These are phyloP conservation scores for Fagopyrum homotropicum DNA, from an alignment of 148 eudicot genomes.

Conservation along the genomic window DNA sequence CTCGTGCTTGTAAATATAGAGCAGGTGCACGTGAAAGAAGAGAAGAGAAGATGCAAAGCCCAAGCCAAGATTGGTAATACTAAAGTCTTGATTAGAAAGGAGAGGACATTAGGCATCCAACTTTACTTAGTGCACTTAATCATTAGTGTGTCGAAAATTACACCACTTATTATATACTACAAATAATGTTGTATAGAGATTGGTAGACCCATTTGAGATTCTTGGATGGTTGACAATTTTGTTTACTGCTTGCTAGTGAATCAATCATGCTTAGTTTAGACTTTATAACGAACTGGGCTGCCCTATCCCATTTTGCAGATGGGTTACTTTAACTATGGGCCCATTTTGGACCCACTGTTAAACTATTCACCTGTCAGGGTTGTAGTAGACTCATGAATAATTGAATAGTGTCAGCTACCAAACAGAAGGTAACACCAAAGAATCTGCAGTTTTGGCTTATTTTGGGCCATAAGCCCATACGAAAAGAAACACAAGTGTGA, in stretches of 20 bases:
- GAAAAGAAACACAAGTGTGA: background rate
- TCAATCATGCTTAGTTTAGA: background rate
- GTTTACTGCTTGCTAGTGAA: background rate
- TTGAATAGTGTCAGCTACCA: background rate
- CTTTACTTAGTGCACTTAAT: slow-evolving; percentile 2
- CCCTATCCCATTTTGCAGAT: background rate
- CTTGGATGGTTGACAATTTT: slow-evolving; percentile 4
- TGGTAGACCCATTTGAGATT: background rate
- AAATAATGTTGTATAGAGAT: too few relatives aligned
- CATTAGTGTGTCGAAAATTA: slow-evolving; percentile 6
- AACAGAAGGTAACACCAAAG: background rate
- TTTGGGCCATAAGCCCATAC: background rate
- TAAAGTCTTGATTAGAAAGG: slow-evolving; percentile 5
- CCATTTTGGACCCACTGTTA: background rate
- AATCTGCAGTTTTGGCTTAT: background rate
- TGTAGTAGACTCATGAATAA: background rate
- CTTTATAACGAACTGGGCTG: background rate
- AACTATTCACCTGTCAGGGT: too few relatives aligned
- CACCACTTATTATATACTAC: background rate
- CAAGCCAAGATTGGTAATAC: background rate
- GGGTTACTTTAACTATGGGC: background rate
- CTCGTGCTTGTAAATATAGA: background rate
- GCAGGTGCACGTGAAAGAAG: background rate
- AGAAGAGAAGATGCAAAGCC: background rate
- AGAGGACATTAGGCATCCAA: slow-evolving; percentile 8